These are phyloP conservation scores for Paecilomyces sp. DNA, from an alignment of 2,329 filamentous ascomycete species.

Conservation along the genomic window DNA sequence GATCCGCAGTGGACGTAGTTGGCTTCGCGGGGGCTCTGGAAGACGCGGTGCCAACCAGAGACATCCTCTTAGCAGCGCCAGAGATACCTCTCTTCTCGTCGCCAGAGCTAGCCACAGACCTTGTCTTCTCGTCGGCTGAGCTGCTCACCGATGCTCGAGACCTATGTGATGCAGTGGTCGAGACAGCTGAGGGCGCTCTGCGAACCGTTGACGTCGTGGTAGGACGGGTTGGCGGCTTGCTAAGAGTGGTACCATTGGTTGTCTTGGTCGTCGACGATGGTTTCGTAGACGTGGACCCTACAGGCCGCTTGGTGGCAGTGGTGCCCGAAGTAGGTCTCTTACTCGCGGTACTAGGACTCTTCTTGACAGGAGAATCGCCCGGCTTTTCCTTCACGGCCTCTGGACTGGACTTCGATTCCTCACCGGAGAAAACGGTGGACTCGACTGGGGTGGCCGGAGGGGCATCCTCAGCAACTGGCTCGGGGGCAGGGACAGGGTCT, in stretches of 20 bases:
- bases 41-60: slow-evolving; percentile 31
- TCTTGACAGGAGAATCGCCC: slow-evolving; percentile 22
- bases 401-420: slow-evolving; percentile 28
- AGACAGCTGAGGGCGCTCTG: slow-evolving; percentile 21
- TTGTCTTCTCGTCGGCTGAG: slow-evolving; percentile 36
- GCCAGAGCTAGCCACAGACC: slow-evolving; percentile 35
- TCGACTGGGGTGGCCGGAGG: slow-evolving; percentile 29
- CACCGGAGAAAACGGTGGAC: slow-evolving; percentile 23
- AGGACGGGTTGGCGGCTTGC: slow-evolving; percentile 39
- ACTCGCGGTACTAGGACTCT: slow-evolving; percentile 16
- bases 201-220: slow-evolving; percentile 23
- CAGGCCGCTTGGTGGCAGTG: slow-evolving; percentile 27
- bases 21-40: slow-evolving; percentile 27
- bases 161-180: slow-evolving; percentile 2
- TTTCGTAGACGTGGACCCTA: slow-evolving; percentile 21
- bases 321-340: slow-evolving; percentile 22
- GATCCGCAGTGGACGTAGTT: slow-evolving; percentile 25
- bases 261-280: slow-evolving; percentile 19
- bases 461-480: slow-evolving; percentile 15
- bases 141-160: slow-evolving; percentile 37
- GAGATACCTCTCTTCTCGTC: slow-evolving; percentile 39
- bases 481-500: slow-evolving; percentile 17
- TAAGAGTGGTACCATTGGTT: slow-evolving; percentile 31
- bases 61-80: slow-evolving; percentile 38
- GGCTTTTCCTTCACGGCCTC: slow-evolving; percentile 27